Base-by-base conservation (phyloP, 2,329 filamentous ascomycete genomes). In the Phyllachora maydis region DNA sequence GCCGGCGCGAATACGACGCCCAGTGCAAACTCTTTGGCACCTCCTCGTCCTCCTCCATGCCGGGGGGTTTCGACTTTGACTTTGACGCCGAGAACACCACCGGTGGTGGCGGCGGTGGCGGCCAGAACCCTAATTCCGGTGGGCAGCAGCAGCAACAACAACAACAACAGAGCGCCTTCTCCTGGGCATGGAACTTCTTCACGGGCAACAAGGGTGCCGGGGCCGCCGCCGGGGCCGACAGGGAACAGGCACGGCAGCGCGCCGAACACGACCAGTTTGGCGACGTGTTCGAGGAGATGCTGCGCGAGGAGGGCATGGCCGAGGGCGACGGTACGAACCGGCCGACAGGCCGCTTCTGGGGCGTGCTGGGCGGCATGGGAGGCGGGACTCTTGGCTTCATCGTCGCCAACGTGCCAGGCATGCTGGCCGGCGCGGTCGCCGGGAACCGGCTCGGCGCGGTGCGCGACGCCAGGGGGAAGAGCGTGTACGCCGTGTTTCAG, bases 341-440 rank as follows among this genome's bases (percentile, higher is more conserved):
- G 22, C 59, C 59, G 1, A 85, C 69, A 3, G 59, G 65, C 30
- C 70, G 70, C 35, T 91, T 98, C 47, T 98, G 88, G 85, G 63
- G 70, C 27, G 47, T 93, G 32, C 43, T 93, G 1, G 88, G 88
- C 3, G 82, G 81, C 2, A 47, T 85, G 19, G 88, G 79, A 40
- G 88, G 88, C 16, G 85, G 74, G 8, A 78, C 81, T 3, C 63
- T 98, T 45, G 88, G 88, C 0, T 95, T 95, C 46, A 98, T 98
- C 35, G 64, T 95, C 14, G 88, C 74, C 14, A 95, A 95, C 43
- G 67, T 93, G 23, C 78, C 85, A 0, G 88, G 88, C 0, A 62
- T 85, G 39, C 47, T 95, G 18, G 85, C 85, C 1, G 88, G 88
- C 3, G 81, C 79, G 3, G 83, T 93, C 3, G 85, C 83, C 1